Percentiles rank a stretch among this genome's conserved stretches.
Conservation (phyloP, 768 basidiomycete species). For the Xerocomus potaroensis region DNA sequence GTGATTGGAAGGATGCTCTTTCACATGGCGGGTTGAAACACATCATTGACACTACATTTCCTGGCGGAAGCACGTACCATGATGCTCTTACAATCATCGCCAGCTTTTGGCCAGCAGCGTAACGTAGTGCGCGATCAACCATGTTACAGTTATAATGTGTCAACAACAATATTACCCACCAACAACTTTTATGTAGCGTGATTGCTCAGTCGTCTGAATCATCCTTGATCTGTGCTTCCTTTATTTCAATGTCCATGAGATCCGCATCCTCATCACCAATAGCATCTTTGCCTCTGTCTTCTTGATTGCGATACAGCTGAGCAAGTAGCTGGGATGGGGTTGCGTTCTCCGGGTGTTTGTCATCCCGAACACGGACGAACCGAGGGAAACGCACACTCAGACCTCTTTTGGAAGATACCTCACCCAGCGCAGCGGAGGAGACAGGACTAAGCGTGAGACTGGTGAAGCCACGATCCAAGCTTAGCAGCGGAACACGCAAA, state of each 20-base stretch:
- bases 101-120: conserved; percentile 14
- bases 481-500: conserved; percentile 6
- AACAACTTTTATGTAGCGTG: no score
- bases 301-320: conserved; percentile 63
- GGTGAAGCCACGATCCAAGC: background rate
- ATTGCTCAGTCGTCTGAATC: conserved; percentile 28
- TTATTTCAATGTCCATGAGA: conserved; percentile 49
- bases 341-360: conserved; percentile 70
- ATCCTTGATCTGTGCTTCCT: conserved; percentile 27
- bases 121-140: background rate
- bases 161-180: background rate
- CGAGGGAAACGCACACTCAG: conserved; percentile 86
- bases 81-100: conserved; percentile 19
- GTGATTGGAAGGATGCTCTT: conserved; percentile 31
- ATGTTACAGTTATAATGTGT: no score
- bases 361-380: conserved; percentile 69
- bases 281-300: conserved; percentile 32
- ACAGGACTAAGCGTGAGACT: conserved; percentile 84
- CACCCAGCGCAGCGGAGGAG: conserved; percentile 70
- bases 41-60: conserved; percentile 28
- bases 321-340: conserved; percentile 69
- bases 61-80: conserved; percentile 23
- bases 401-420: conserved; percentile 56
- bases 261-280: conserved; percentile 55
- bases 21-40: conserved; percentile 22